Evolutionary conservation across 208 protist genomes (phyloP).

Genomic region (Trypanosoma avium): DNA sequence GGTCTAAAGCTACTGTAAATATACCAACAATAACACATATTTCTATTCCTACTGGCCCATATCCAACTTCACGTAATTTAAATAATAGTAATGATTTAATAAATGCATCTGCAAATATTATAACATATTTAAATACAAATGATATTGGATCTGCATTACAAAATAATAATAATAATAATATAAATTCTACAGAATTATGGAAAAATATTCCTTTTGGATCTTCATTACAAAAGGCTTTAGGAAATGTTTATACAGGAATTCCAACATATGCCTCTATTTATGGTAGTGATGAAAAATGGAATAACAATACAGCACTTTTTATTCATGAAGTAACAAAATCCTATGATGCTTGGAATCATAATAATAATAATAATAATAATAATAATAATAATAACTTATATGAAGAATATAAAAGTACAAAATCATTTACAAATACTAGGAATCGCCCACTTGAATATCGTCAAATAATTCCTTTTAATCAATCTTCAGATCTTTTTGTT

Average conservation of each 20-base stretch:
- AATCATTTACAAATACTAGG: neutral
- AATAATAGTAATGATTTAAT: neutral
- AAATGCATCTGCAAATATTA: neutral
- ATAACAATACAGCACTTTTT: conserved; percentile 13
- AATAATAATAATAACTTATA: too few relatives aligned
- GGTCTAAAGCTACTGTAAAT: conserved; percentile 7
- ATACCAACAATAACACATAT: conserved; percentile 22
- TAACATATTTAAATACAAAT: conserved; percentile 20
- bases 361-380: too few relatives aligned
- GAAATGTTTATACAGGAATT: conserved; percentile 15
- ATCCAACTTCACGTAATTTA: neutral
- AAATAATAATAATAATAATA: too few relatives aligned
- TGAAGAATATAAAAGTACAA: neutral
- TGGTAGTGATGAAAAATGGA: neutral
- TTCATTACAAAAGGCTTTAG: conserved; percentile 10
- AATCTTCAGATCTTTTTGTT: conserved; percentile 29
- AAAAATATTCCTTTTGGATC: conserved; percentile 16
- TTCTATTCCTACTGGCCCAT: neutral
- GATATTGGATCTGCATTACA: conserved; percentile 7
- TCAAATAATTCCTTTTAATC: conserved; percentile 16
- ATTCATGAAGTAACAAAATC: conserved; percentile 13
- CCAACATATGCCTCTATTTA: conserved; percentile 18
- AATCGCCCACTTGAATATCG: neutral
- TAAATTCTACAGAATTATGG: conserved; percentile 11
- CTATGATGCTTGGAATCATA: neutral